These are phyloP conservation scores for Mrakia frigida DNA, from an alignment of 768 basidiomycete species.

Conservation along the genomic window DNA sequence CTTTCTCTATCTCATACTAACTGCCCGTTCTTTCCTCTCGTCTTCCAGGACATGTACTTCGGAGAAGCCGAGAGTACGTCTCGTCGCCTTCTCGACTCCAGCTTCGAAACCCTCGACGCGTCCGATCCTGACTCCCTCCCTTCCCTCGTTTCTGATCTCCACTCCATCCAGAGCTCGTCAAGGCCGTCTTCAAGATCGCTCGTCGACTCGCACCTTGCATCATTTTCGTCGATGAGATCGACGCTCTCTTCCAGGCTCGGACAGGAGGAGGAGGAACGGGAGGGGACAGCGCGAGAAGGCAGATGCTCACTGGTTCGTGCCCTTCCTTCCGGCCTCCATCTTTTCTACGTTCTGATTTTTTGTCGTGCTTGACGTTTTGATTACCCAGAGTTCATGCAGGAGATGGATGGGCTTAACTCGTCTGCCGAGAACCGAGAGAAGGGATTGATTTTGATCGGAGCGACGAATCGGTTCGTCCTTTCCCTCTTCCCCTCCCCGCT, in stretches of 20 bases:
- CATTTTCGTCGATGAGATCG: constrained; percentile 90
- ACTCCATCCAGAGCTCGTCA: constrained; percentile 53
- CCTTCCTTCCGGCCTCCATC: constrained; percentile 43
- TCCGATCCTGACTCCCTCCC: background rate
- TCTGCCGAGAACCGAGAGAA: constrained; percentile 64
- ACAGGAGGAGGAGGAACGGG: constrained; percentile 60
- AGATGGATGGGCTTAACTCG: constrained; percentile 78
- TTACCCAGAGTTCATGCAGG: constrained; percentile 47
- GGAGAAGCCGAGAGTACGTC: constrained; percentile 43
- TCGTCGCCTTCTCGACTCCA: background rate
- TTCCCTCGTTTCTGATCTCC: too few relatives aligned
- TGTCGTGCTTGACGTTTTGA: too few relatives aligned
- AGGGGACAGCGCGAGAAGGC: constrained; percentile 74
- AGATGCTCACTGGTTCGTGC: constrained; percentile 50
- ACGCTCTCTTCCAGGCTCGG: constrained; percentile 84
- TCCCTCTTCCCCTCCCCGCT: constrained; percentile 22
- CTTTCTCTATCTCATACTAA: background rate
- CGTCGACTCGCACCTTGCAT: constrained; percentile 82
- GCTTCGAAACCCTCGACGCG: background rate
- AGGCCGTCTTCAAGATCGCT: constrained; percentile 80
- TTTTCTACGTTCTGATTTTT: too few relatives aligned
- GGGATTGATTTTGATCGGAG: constrained; percentile 83
- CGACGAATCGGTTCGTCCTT: constrained; percentile 63
- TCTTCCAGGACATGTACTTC: constrained; percentile 25
- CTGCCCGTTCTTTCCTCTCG: constrained; percentile 17